These are phyloP conservation scores for Penicillium hordei DNA, from an alignment of 2,329 filamentous ascomycete genomes.

Conservation along the genomic window DNA sequence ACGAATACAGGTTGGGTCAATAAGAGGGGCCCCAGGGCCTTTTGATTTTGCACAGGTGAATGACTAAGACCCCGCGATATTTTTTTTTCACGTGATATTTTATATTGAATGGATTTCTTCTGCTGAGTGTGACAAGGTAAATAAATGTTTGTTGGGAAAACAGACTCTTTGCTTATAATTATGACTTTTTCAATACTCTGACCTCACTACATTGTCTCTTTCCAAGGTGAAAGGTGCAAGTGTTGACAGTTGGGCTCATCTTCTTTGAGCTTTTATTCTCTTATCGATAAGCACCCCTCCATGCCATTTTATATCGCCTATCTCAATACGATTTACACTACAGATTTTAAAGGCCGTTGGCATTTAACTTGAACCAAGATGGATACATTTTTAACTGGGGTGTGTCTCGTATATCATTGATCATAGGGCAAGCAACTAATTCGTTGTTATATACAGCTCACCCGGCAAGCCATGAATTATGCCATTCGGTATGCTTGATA, in stretches of 20 bases:
- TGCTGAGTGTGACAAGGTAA: neutral
- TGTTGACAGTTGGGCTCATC: constrained; percentile 1
- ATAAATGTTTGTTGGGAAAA: neutral
- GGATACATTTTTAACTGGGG: constrained; percentile 67
- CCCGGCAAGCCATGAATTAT: constrained; percentile 84
- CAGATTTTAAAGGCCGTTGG: constrained; percentile 3
- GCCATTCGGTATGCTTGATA: constrained; percentile 62
- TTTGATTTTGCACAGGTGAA: constrained; percentile 26
- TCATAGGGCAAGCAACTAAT: constrained; percentile 20
- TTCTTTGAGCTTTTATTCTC: constrained; percentile 6
- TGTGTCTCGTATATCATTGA: constrained; percentile 32
- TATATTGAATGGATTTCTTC: neutral
- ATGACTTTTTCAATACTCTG: neutral
- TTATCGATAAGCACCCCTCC: constrained; percentile 14
- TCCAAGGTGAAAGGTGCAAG: neutral
- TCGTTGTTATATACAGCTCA: constrained; percentile 49
- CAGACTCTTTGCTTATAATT: neutral
- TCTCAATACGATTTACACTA: constrained; percentile 7
- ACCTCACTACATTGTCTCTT: neutral
- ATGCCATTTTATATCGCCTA: neutral
- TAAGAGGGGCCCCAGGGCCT: constrained; percentile 22
- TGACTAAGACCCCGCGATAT: constrained; percentile 26
- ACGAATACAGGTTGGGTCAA: constrained; percentile 14
- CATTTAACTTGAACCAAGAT: constrained; percentile 50
- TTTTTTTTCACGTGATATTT: constrained; percentile 18